Base-by-base conservation (phyloP, 169 alveolate genomes). In the Theileria orientalis region DNA sequence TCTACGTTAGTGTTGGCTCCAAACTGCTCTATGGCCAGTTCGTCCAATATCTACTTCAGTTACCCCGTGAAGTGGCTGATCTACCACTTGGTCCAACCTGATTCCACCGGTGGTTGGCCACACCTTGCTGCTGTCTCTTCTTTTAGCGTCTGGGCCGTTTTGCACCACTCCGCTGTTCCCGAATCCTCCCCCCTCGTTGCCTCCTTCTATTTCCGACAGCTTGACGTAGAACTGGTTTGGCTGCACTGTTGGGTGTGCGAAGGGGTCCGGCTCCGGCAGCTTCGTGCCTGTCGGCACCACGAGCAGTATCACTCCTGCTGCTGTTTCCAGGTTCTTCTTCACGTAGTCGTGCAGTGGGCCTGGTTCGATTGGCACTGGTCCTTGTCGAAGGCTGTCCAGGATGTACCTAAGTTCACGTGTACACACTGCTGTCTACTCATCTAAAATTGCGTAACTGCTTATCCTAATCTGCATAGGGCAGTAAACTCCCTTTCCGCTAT, bases 71-170 rank as follows among this genome's bases (percentile, higher is more conserved):
- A 56, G 21, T 37, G n/a, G 30, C 67, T 2, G 83, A 25, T 19
- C 42, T 16, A n/a, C 40, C 42, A 3, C 29, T 40, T 68, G 74
- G 33, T 76, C 85, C 41, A 76, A 42, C 19, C 85, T 62, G 8
- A 78, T 46, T 2, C 88, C 88, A 19, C 88, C 88, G 13, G 83
- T 72, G 27, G 88, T 80, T 7, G 88, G 88, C 88, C 88, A 80
- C 3, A 19, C 69, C n/a, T n/a, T n/a, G n/a, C n/a, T 1, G 42
- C 59, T 5, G 85, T 72, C 23, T 23, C n/a, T n/a, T n/a, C n/a
- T n/a, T n/a, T n/a, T n/a, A n/a, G n/a, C n/a, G 78, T 19, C 41
- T 25, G 27, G 13, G 80, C 85, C 1, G 66, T 74, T 7, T 68
- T 44, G 37, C 67, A 76, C 9, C 64, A 52, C 29, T 67, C 64